Conservation (phyloP, 1,139 yeast species). For the Hyphopichia wangnamkhiaoensis region DNA sequence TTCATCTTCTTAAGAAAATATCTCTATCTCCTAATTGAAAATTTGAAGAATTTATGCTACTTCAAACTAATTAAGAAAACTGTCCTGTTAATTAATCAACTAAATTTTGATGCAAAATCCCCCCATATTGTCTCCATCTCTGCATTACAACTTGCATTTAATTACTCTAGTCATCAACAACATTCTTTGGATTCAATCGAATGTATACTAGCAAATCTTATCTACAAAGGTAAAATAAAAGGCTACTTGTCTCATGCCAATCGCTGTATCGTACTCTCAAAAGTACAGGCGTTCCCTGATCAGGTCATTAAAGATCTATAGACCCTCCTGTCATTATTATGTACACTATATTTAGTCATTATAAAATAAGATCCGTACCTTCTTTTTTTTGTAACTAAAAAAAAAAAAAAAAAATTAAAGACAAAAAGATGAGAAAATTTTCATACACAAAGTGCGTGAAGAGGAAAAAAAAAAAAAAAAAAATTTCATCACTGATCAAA, state of each 20-base stretch:
- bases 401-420: not conserved
- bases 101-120: constrained; percentile 26
- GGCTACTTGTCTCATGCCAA: constrained; percentile 84
- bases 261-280: constrained; percentile 74
- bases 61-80: constrained; percentile 55
- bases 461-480: constrained; percentile 1
- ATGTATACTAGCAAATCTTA: constrained; percentile 68
- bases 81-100: constrained; percentile 34
- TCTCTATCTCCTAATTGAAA: constrained; percentile 62
- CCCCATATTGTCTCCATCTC: constrained; percentile 47
- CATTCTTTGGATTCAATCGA: constrained; percentile 58
- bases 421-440: not conserved
- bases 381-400: not conserved
- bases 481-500: constrained; percentile 1
- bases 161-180: constrained; percentile 23
- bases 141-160: constrained; percentile 50
- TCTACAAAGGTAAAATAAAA: constrained; percentile 62
- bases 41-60: constrained; percentile 52
- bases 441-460: not conserved
- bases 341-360: not conserved
- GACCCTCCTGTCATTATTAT: not conserved
- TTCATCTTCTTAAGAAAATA: constrained; percentile 56
- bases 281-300: constrained; percentile 71
- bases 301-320: constrained; percentile 1
- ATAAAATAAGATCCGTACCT: not conserved